Base-by-base conservation (phyloP, 371 early-diverging fungal species). In the Apophysomyces sp. region DNA sequence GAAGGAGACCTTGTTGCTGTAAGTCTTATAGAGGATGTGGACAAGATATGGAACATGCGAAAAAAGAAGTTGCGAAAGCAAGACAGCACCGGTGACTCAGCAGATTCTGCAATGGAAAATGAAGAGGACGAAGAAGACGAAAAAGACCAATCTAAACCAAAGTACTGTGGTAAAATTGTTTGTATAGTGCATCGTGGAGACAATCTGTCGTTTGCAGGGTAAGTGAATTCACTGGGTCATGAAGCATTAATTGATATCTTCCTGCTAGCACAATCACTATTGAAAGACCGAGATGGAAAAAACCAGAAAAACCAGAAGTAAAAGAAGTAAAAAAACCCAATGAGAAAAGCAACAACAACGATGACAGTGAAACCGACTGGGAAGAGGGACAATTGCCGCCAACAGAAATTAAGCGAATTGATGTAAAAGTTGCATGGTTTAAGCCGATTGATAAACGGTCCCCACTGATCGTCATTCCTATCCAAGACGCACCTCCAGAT, bases 1-100 rank as follows among this genome's bases (percentile, higher is more conserved):
- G 86, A 90, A 6, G 91, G 90, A 11, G 94, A 94, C 52, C 56
- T 78, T 0, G 94, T 94, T 4, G 82, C 82, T 11, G 73, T 94
- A 3, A 62, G 71, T 55, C 57, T 91, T 5, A 56, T 89, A 15
- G 49, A 16, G n/a, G 77, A 79, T 37, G 78, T 81, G 0, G 80
- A 73, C 1, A 82, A 77, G 32, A 63, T 84, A 6, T 68, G 72
- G 68, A 34, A 55, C 0, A 39, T 57, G 18, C 71, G 73, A 69
- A 67, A 60, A 24, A 58, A 55, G 24, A 68, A 34, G 59, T 41
- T 55, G 21, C 53, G 57, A 39, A 57, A 61, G 36, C 63, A 61
- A 32, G 72, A 68, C 39, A 60, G 61, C 53, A 41, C 15, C 12
- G 56, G 57, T 44, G 52, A 58, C 31, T 44, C 34, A 57, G 44